Conservation (phyloP, 2,329 filamentous ascomycete genomes). For the Epichloe scottii region DNA sequence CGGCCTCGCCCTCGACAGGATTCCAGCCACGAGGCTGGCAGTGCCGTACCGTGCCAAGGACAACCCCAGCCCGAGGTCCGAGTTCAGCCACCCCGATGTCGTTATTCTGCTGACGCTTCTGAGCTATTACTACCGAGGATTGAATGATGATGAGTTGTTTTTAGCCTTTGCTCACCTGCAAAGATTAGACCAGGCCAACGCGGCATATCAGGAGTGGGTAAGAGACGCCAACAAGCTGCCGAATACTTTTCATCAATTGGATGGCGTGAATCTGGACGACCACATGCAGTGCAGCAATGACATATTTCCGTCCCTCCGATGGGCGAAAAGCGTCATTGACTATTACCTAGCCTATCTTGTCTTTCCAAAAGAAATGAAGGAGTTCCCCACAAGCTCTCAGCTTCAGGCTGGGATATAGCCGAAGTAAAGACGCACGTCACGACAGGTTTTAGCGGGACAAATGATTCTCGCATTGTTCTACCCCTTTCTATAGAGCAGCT, state of each 20-base stretch:
- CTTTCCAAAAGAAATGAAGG: slow-evolving; percentile 48
- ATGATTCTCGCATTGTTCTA: slow-evolving; percentile 46
- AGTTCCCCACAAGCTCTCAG: slow-evolving; percentile 50
- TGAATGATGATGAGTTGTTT: slow-evolving; percentile 37
- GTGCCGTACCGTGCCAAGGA: slow-evolving; percentile 52
- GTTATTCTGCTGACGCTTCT: slow-evolving; percentile 43
- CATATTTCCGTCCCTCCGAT: slow-evolving; percentile 41
- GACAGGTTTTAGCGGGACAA: slow-evolving; percentile 60
- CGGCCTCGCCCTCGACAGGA: slow-evolving; percentile 32
- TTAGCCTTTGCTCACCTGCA: slow-evolving; percentile 33
- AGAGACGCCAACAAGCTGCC: slow-evolving; percentile 21
- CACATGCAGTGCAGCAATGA: slow-evolving; percentile 27
- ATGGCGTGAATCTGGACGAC: slow-evolving; percentile 48
- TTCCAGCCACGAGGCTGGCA: slow-evolving; percentile 29
- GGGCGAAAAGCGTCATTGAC: slow-evolving; percentile 43
- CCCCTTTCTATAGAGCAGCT: slow-evolving; percentile 43
- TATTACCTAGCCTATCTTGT: slow-evolving; percentile 48
- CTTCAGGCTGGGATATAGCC: slow-evolving; percentile 57
- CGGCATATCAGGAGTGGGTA: slow-evolving; percentile 40
- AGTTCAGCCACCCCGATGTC: slow-evolving; percentile 51
- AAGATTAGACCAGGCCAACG: slow-evolving; percentile 36
- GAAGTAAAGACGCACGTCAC: slow-evolving; percentile 32
- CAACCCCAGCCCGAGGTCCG: slow-evolving; percentile 38
- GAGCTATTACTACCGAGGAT: slow-evolving; percentile 43
- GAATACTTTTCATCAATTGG: slow-evolving; percentile 25